Conservation (phyloP, 768 basidiomycete species). For the Boletus rufocinnamomeus region DNA sequence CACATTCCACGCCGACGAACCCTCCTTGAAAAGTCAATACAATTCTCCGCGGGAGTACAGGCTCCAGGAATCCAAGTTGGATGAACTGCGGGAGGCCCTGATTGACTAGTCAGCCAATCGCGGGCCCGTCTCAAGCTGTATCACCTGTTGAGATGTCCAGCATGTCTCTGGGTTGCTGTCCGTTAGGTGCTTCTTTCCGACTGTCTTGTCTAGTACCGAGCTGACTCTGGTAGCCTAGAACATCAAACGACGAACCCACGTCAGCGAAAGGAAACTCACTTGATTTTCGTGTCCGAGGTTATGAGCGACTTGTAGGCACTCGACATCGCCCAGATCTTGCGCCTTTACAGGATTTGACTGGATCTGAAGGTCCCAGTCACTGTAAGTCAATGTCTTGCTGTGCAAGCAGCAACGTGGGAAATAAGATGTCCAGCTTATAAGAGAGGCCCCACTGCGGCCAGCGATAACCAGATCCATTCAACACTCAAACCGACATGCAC, state of each 20-base stretch:
- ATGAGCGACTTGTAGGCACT: constrained; percentile 24
- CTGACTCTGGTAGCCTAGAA: constrained; percentile 57
- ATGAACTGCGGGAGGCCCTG: constrained; percentile 80
- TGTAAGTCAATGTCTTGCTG: too few species aligned
- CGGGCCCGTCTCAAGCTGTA: constrained; percentile 4
- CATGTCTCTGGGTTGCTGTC: constrained; percentile 78
- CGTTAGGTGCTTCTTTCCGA: constrained; percentile 67
- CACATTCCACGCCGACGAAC: constrained; percentile 73
- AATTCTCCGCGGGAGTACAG: constrained; percentile 57
- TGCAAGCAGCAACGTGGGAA: constrained; percentile 28
- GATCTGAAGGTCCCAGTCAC: too few species aligned
- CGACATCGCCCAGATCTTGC: constrained; percentile 19
- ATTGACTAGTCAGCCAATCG: constrained; percentile 11
- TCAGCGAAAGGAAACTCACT: constrained; percentile 43
- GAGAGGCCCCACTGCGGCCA: neutral
- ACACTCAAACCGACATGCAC: constrained; percentile 11
- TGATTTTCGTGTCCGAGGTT: constrained; percentile 28
- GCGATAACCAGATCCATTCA: neutral
- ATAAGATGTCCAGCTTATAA: neutral
- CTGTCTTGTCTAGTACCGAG: constrained; percentile 74
- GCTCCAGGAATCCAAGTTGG: constrained; percentile 56
- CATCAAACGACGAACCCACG: constrained; percentile 4
- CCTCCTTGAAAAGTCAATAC: constrained; percentile 82
- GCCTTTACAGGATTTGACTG: neutral
- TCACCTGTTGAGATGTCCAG: constrained; percentile 78